Base-by-base conservation (phyloP, 352 stramenopile genomes). In the Globisporangium paddicum region DNA sequence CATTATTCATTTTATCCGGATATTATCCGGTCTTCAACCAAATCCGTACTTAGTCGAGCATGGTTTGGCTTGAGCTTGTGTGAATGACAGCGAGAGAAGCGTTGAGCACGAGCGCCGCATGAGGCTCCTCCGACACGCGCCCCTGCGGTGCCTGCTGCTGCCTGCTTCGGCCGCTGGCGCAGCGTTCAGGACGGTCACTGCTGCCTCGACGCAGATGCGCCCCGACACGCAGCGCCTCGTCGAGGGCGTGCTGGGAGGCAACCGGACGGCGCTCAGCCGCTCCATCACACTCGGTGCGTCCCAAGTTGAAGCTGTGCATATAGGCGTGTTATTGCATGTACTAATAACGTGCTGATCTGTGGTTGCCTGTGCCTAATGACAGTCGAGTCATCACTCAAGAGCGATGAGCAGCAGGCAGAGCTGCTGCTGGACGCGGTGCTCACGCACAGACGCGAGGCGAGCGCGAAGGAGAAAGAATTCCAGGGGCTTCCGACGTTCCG, bases 401-500 rank as follows among this genome's bases (percentile, higher is more conserved):
- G 67, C 9, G 87, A 96, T 47, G 72, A 86, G 38, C 62, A 80
- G 35, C 84, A 96, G 62, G 90, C 89, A n/a, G 80, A 96, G 56
- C 63, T 93, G 40, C 73, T 97, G 50, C 69, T 97, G 55, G 86
- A 97, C 59, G 76, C 71, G 9, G 86, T 97, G 48, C 72, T 97
- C 21, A 71, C 75, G 42, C 64, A 83, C 54, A 67, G 81, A 5
- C 79, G 82, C 42, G 83, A 72, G 18, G 56, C 57, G 26, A 69
- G 69, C 55, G 63, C 71, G 48, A 56, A 65, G 30, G 46, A 71
- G 56, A 62, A 55, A 11, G 26, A 60, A 38, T 64, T 67, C 21
- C 49, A 40, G 5, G 55, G 35, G 0, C 58, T 82, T 23, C 63
- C 79, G 30, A 87, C 83, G 25, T 95, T 98, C 57, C 84, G 92